Conservation (phyloP, 495 filamentous ascomycete genomes). For the Podospora pseudocomata region DNA sequence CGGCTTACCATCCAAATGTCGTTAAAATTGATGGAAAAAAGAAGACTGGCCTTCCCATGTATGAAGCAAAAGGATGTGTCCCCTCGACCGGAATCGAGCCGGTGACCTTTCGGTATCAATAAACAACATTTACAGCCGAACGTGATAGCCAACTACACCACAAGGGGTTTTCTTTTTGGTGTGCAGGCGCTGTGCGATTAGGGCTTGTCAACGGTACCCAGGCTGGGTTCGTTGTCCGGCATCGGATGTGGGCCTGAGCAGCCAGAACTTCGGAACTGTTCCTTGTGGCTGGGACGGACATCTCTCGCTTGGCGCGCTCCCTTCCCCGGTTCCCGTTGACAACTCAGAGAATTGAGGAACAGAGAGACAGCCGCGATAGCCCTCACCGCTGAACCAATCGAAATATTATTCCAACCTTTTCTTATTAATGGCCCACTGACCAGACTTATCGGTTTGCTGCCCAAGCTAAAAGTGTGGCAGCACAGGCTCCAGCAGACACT, state of each 20-base stretch:
- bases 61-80: background rate
- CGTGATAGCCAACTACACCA: slow-evolving; percentile 13
- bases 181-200: background rate
- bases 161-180: background rate
- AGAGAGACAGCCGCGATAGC: background rate
- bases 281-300: background rate
- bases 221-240: background rate
- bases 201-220: background rate
- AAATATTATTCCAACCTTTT: background rate
- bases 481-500: background rate
- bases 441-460: background rate
- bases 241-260: background rate
- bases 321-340: background rate
- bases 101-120: slow-evolving; percentile 11
- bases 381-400: background rate
- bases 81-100: slow-evolving; percentile 6
- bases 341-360: background rate
- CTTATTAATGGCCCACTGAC: background rate
- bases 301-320: background rate
- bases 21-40: too few species aligned
- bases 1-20: too few species aligned
- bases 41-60: background rate
- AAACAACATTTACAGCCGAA: slow-evolving; percentile 10
- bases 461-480: background rate
- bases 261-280: too few species aligned